Conservation (phyloP, 2,329 filamentous ascomycete species). For the Fusarium sp. region DNA sequence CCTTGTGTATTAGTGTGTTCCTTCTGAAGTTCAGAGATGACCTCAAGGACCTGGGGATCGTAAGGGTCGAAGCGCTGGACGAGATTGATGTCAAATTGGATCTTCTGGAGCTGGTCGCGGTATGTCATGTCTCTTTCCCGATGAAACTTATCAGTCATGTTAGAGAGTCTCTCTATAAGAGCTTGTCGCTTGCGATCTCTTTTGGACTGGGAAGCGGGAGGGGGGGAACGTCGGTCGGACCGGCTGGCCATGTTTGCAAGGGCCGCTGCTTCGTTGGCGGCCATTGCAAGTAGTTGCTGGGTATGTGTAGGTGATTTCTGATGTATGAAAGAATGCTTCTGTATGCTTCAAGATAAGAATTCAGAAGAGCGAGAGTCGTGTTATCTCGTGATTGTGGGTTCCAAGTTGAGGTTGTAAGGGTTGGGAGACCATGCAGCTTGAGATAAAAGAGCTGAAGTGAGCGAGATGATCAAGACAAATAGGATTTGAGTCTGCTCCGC, state of each 20-base stretch:
- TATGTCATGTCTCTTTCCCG: constrained; percentile 87
- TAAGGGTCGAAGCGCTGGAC: constrained; percentile 90
- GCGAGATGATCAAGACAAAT: constrained; percentile 7
- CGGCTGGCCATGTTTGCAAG: constrained; percentile 51
- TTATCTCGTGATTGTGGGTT: constrained; percentile 9
- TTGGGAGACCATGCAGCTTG: constrained; percentile 18
- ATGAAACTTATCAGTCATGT: constrained; percentile 81
- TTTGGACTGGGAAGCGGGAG: constrained; percentile 73
- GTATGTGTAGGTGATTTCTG: constrained; percentile 1
- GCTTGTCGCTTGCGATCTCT: constrained; percentile 89
- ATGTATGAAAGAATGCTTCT: background rate
- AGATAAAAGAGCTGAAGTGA: constrained; percentile 22
- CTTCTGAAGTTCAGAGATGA: constrained; percentile 73
- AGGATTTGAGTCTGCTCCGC: background rate
- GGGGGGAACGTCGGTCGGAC: constrained; percentile 55
- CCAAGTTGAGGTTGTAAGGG: constrained; percentile 20
- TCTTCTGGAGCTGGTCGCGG: constrained; percentile 87
- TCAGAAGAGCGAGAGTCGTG: constrained; percentile 3
- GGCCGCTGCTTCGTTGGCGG: constrained; percentile 54
- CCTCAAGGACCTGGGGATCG: constrained; percentile 76
- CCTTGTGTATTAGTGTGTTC: constrained; percentile 63
- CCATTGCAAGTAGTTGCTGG: constrained; percentile 49
- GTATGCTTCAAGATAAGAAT: background rate
- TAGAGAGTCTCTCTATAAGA: constrained; percentile 81
- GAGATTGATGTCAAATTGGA: constrained; percentile 91